Evolutionary conservation across 73 alveolate genomes (phyloP), one percentile per base, ranked within the genome.

Genomic region (Urostyla sp.): DNA sequence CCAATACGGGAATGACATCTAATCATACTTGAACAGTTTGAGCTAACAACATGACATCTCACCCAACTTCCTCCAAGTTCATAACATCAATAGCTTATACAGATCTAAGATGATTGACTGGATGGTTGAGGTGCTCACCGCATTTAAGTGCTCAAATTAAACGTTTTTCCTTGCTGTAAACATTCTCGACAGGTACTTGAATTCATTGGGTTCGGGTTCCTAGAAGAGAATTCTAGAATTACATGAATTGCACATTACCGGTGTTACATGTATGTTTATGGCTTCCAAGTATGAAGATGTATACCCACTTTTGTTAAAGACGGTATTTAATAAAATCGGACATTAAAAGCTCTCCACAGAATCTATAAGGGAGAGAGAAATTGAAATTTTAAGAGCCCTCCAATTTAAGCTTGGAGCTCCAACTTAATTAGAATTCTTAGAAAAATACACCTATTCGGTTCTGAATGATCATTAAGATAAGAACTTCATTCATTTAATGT

Each of bases 241-340:
- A 37, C 86, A 72, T 45, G 89, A 88, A 13, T 53, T 92, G 0
- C 97, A 92, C 72, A 69, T 82, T 36, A 88, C 89, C 0, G 97
- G 97, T 1, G 58, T 92, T 13, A 89, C 55, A 44, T 46, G 86
- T 26, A 92, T 92, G 97, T 88, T 77, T 45, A 74, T 88, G 31
- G 95, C 95, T 16, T 83, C 97, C 0, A 92, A 92, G 89, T 84
- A 78, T 57, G 94, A 92, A 72, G 97, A 92, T 60, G 67, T 92
- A 11, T 57, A 53, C 37, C 95, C 95, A 3, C 52, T 92, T 35
- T 48, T 85, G 20, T 24, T 84, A 63, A 51, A 60, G 18, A 74
- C 88, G 7, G 86, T 92, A 53, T 85, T 38, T 30, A 49, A 60
- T 32, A 88, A 66, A 59, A 88, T 92, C 23, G 95, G 95, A 21